Base-by-base conservation (phyloP, 1,139 yeast genomes). In the Debaryomycetaceae sp. region DNA sequence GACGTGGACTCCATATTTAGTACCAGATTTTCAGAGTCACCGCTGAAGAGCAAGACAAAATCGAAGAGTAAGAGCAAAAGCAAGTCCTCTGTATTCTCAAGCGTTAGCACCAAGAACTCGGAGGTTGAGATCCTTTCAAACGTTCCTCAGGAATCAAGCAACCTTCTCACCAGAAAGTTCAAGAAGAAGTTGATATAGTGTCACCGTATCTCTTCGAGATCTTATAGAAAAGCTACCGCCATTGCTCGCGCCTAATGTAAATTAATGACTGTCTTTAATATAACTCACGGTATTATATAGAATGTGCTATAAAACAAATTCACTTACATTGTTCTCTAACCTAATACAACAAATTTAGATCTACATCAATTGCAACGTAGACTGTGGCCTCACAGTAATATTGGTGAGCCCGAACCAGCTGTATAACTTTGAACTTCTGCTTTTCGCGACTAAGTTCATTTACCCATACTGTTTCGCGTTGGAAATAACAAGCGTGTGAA, bases 1-100 rank as follows among this genome's bases (percentile, higher is more conserved):
- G 45, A 55, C 32, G 58, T 54, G 34, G 53, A 58, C 31, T 55
- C 58, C 19, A 53, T 55, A 36, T 55, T 55, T 41, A 53, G 58
- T 37, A 53, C 55, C 26, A 22, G 26, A 22, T 22, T 8, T 11
- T 22, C 26, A 22, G 26, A 22, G 26, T 22, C 26, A 8, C 17
- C 29, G 47, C 43, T 31, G 15, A 39, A 17, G 41, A 37, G 2
- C 36, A 34, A 29, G 16, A 16, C 3, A 6, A 13, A 13, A 11
- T 14, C n/a, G 37, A 26, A 6, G 15, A 4, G 1, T 9, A 35
- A 26, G 22, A 33, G 16, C 22, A 34, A 14, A 13, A 17, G 9
- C 24, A 34, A 13, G 24, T 17, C 18, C 24, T 22, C 35, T 13
- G 36, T 35, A 6, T 35, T 35, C 17, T 35, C 38, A 13, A 35